Percentiles rank a stretch among this genome's conserved stretches.
phyloP scores from a whole-genome alignment of 148 eudicot genomes.

The Arctostaphylos glauca region DNA sequence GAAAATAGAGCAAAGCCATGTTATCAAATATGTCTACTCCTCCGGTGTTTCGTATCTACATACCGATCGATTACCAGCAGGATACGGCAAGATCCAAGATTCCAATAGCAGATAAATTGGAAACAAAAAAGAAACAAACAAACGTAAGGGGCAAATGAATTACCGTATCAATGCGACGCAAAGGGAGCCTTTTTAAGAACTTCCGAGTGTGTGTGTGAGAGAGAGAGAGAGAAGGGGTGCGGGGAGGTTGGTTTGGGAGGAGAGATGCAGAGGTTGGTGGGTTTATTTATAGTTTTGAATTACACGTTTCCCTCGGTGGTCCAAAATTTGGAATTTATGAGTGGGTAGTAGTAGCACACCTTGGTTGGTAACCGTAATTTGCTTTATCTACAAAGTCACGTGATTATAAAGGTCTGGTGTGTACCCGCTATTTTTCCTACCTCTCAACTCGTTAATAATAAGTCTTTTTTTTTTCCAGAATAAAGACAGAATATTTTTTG shows the following conservation, averaged over 20 bases:
- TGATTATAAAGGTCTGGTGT: background rate
- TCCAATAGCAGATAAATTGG: background rate
- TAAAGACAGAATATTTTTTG: background rate
- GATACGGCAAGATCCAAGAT: background rate
- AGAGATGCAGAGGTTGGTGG: background rate
- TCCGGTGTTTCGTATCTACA: background rate
- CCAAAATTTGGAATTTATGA: background rate
- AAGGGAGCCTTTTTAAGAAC: background rate
- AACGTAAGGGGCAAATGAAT: background rate
- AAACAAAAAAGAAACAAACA: background rate
- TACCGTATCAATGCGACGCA: slow-evolving; percentile 11
- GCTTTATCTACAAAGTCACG: background rate
- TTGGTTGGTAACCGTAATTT: background rate
- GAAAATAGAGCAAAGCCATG: background rate
- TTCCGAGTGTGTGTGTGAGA: background rate
- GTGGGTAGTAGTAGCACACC: background rate
- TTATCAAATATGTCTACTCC: background rate
- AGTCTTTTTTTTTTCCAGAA: background rate
- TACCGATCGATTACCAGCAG: background rate
- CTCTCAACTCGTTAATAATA: background rate
- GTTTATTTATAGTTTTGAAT: slow-evolving; percentile 8
- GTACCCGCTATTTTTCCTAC: background rate
- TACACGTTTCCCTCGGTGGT: background rate
- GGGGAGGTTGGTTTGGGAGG: background rate
- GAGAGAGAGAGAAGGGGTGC: slow-evolving; percentile 6